Evolutionary conservation across 225 moss, liverwort and hornwort genomes (phyloP).

Genomic region (Climacium dendroides): DNA sequence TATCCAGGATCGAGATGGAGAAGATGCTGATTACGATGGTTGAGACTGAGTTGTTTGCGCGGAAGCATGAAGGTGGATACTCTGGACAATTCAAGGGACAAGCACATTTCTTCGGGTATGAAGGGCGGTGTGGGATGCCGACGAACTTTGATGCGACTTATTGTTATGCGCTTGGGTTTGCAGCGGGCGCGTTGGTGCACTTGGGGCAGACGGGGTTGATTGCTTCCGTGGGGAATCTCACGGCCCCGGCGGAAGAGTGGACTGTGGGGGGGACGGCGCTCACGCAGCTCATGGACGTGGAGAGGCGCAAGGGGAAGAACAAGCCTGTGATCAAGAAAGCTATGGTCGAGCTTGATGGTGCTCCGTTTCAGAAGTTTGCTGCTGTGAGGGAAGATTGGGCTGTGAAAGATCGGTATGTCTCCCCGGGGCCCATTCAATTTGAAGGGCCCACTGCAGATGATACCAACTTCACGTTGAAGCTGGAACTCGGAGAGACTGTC

Average conservation of each 20-base stretch:
- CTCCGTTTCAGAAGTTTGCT: constrained; percentile 56
- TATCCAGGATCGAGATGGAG: constrained; percentile 73
- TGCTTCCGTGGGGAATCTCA: constrained; percentile 63
- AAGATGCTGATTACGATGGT: constrained; percentile 85
- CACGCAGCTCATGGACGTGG: constrained; percentile 84
- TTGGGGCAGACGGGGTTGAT: constrained; percentile 66
- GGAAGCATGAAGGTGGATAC: constrained; percentile 51
- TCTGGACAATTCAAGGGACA: constrained; percentile 49
- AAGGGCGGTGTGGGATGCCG: constrained; percentile 81
- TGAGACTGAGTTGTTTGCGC: constrained; percentile 44
- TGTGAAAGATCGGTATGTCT: constrained; percentile 47
- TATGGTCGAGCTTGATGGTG: constrained; percentile 71
- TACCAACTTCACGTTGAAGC: constrained; percentile 38
- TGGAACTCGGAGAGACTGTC: constrained; percentile 20
- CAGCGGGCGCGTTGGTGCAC: constrained; percentile 57
- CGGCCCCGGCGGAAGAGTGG: constrained; percentile 48
- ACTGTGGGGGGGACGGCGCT: constrained; percentile 71
- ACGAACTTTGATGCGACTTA: constrained; percentile 80
- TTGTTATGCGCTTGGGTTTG: constrained; percentile 68
- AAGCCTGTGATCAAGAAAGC: constrained; percentile 91
- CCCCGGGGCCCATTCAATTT: constrained; percentile 48
- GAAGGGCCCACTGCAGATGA: constrained; percentile 24
- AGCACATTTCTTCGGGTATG: constrained; percentile 76
- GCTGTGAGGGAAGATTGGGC: constrained; percentile 56
- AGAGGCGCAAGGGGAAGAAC: constrained; percentile 68